Base-by-base conservation (phyloP, 306 rosid genomes). In the Astragalus membranaceus region DNA sequence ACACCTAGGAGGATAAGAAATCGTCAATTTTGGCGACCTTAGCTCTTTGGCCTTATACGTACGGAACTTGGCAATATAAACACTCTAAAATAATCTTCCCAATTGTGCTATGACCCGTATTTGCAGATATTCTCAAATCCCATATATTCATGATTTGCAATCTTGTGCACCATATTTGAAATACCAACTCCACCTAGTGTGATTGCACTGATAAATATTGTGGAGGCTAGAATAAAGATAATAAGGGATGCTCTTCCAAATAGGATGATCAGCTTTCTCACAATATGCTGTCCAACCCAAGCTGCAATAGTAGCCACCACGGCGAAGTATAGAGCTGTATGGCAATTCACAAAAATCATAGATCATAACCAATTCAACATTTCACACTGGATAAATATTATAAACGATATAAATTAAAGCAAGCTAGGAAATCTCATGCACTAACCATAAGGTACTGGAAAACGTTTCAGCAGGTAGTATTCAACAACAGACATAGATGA, bases 401-500 rank as follows among this genome's bases (percentile, higher is more conserved):
- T 20, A 20, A 26, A 26, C 4, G 2, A 3, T 1, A 26, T 1
- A 26, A 1, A 1, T 35, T 35, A 5, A 5, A 10, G 29, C 64
- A 33, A 73, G 4, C 2, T 12, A 12, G 12, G 47, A 47, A 50
- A 39, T 78, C 1, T 55, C 1, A 0, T 10, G 60, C 16, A 74
- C 85, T 10, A 60, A 90, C 98, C 98, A 47, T 90, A 88, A 20
- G 95, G 96, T 71, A 94, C 75, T 5, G 98, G 97, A 73, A 94
- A 94, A 75, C 96, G 97, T 67, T 84, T 87, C 20, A 94, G 80
- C 17, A 94, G 83, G 75, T 88, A 90, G 82, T 94, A 94, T 82
- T 94, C 97, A 44, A 94, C 89, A 5, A 94, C 97, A 52, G 98
- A 94, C 97, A 94, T 94, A 9, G 98, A 94, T 6, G 98, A 90